phyloP scores from a whole-genome alignment of 306 rosid species.

The Ormosia emarginata region DNA sequence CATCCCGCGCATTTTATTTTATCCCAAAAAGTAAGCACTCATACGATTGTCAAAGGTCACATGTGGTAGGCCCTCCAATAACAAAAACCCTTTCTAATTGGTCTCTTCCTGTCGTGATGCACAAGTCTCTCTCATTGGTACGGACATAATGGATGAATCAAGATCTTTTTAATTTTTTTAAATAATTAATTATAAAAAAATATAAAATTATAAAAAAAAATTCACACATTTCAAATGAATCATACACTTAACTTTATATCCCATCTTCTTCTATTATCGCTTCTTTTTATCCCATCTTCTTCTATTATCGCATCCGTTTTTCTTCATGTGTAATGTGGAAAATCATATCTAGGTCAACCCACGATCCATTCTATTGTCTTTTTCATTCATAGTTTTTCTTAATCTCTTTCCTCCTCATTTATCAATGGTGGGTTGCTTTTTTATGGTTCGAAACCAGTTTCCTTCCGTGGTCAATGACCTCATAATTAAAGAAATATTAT shows the following conservation, averaged over 20 bases:
- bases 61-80: slow-evolving; percentile 48
- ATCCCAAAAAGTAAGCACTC: slow-evolving; percentile 55
- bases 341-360: slow-evolving; percentile 47
- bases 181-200: too few species aligned
- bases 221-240: too few species aligned
- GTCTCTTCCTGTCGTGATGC: slow-evolving; percentile 19
- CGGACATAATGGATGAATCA: neutral
- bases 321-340: neutral
- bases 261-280: too few species aligned
- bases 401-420: neutral
- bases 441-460: neutral
- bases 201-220: too few species aligned
- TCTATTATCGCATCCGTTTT: slow-evolving; percentile 2
- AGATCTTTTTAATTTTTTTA: too few species aligned
- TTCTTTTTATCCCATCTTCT: slow-evolving; percentile 33
- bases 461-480: slow-evolving; percentile 12
- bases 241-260: too few species aligned
- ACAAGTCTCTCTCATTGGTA: slow-evolving; percentile 12
- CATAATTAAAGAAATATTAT: neutral
- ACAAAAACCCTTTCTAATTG: slow-evolving; percentile 26
- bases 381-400: slow-evolving; percentile 17
- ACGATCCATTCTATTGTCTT: slow-evolving; percentile 28
- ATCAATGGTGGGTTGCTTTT: neutral
- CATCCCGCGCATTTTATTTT: slow-evolving; percentile 50
- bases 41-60: slow-evolving; percentile 56